Percentiles rank a stretch among this genome's conserved stretches.
phyloP scores from a whole-genome alignment of 1,284 basidiomycete genomes.

The Exobasidium cylindrosporum region DNA sequence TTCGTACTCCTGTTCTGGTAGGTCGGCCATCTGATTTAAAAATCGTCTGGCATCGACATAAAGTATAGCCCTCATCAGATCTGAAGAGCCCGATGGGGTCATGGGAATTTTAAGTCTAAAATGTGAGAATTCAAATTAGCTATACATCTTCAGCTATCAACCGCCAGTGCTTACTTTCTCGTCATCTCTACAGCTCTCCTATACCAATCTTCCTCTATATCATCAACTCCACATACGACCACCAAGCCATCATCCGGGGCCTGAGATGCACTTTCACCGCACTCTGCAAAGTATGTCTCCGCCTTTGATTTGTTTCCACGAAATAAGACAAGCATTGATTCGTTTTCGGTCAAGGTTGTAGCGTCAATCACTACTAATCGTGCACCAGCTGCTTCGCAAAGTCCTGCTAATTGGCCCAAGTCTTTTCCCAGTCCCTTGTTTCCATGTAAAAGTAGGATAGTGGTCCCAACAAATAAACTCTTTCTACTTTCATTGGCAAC shows the following conservation, averaged over 20 bases:
- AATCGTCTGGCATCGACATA: neutral
- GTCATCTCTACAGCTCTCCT: neutral
- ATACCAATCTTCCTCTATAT: neutral
- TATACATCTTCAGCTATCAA: too few species aligned
- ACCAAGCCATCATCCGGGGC: conserved; percentile 7
- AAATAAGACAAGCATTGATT: neutral
- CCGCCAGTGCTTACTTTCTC: neutral
- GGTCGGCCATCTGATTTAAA: conserved; percentile 2
- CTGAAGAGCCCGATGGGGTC: neutral
- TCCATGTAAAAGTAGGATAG: conserved; percentile 24
- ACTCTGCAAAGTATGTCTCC: neutral
- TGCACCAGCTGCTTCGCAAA: neutral
- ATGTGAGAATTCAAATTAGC: too few species aligned
- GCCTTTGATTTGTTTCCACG: conserved; percentile 4
- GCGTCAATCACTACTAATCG: neutral
- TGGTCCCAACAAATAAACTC: conserved; percentile 35
- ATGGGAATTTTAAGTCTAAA: neutral
- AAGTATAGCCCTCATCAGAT: neutral
- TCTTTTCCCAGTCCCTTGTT: neutral
- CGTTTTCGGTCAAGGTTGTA: neutral
- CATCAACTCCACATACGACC: neutral
- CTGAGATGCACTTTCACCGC: neutral
- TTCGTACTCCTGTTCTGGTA: neutral
- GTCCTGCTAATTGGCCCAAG: neutral
- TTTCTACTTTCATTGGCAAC: conserved; percentile 22